Base-by-base conservation (phyloP, 164 flowering plant species). In the Tetrastigma voinierianum region DNA sequence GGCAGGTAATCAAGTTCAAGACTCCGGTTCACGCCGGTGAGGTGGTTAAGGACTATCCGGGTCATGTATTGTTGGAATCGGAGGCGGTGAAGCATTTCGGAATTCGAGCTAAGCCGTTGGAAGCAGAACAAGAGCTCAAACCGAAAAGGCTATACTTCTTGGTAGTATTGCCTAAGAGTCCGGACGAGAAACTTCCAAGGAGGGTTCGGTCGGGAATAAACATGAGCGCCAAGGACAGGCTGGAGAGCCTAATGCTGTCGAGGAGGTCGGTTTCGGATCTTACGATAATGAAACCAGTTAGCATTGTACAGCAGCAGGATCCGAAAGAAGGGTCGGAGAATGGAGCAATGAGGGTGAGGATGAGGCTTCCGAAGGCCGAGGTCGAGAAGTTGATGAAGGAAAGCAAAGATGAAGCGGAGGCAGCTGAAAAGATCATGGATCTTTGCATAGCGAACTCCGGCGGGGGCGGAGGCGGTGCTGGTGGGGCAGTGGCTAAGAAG, bases 331-430 rank as follows among this genome's bases (percentile, higher is more conserved):
- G 8, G 19, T n/a, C 46, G 4, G 61, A 14, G 7, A 21, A 25
- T 5, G 70, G 75, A 0, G 59, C 67, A 51, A 62, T 55, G 67
- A 79, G 80, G 76, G 59, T 86, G 48, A 83, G 52, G 67, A 55
- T 92, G 83, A 81, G 86, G 77, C 68, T 92, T 44, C 94, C 90
- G 1, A 88, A 78, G 81, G 77, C 89, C 2, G 85, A 88, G 64
- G 87, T 93, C 67, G 87, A 78, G 21, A 88, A 65, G 74, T 21
- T 88, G 74, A 75, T 88, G 81, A 74, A 73, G 61, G 89, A 84
- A 48, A 83, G 94, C 69, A 76, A 46, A 45, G 82, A 82, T 61
- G 86, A 76, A 17, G 70, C 79, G 0, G 98, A 93, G 63, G 90
- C 81, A 0, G 93, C 93, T 0, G 82, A 84, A 81, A 93, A 76